These are phyloP conservation scores for Phytophthora chlamydospora DNA, from an alignment of 352 stramenopile species.

Conservation along the genomic window DNA sequence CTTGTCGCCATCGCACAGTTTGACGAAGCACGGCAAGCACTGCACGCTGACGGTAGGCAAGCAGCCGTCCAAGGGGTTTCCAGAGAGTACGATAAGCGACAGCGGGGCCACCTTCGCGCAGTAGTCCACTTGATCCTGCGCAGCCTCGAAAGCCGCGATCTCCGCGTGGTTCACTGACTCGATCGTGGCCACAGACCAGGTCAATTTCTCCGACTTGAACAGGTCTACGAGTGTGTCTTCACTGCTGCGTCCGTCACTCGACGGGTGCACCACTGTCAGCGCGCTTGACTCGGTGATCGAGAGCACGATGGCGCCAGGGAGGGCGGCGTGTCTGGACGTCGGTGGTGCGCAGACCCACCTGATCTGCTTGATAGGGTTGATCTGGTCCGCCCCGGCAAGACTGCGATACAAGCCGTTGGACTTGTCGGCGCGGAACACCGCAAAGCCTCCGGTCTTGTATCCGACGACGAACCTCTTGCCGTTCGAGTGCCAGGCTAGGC, in stretches of 20 bases:
- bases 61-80: conserved; percentile 75
- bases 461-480: conserved; percentile 79
- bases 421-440: conserved; percentile 68
- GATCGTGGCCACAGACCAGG: conserved; percentile 52
- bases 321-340: conserved; percentile 52
- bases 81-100: conserved; percentile 66
- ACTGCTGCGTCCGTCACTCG: conserved; percentile 30
- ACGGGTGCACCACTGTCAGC: conserved; percentile 55
- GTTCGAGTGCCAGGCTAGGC: conserved; percentile 75
- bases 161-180: conserved; percentile 56
- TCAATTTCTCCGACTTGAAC: conserved; percentile 63
- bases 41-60: conserved; percentile 69
- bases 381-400: background rate
- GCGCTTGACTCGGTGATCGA: conserved; percentile 34
- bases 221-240: conserved; percentile 64
- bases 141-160: conserved; percentile 51
- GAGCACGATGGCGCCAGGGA: conserved; percentile 63
- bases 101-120: conserved; percentile 58
- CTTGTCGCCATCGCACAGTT: conserved; percentile 55
- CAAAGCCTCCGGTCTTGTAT: conserved; percentile 70
- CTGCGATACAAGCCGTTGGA: conserved; percentile 45
- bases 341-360: conserved; percentile 71
- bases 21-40: conserved; percentile 66
- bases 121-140: conserved; percentile 64
- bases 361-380: conserved; percentile 47